Percentiles rank a stretch among this genome's conserved stretches.
Evolutionary conservation across 768 basidiomycete genomes (phyloP).

Genomic region (Strobilomyces confusus): DNA sequence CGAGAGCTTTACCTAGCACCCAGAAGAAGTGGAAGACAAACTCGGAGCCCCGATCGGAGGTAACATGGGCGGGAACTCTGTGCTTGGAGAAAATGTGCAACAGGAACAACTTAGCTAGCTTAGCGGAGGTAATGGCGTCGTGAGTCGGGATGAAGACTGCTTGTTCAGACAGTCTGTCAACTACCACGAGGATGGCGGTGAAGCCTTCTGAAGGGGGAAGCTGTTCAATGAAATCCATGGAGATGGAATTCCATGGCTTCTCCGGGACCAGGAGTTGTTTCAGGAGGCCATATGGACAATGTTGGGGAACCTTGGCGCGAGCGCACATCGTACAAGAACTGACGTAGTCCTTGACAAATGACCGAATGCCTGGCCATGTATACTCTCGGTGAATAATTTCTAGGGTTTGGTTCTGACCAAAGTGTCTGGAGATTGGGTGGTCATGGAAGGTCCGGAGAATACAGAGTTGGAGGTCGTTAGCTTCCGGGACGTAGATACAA

Average conservation of each 20-base stretch:
- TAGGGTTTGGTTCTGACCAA: not conserved
- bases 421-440: not conserved
- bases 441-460: not conserved
- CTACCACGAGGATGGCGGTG: not conserved
- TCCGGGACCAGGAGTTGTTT: not conserved
- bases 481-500: not conserved
- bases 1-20: not conserved
- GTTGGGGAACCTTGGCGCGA: not conserved
- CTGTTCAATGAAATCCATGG: not conserved
- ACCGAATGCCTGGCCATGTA: not conserved
- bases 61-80: not conserved
- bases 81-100: not conserved
- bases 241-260: not conserved
- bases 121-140: not conserved
- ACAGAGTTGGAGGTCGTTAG: not conserved
- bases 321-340: not conserved
- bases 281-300: not conserved
- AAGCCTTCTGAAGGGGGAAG: not conserved
- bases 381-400: not conserved
- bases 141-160: not conserved
- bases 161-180: not conserved
- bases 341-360: not conserved
- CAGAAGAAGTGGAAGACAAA: not conserved
- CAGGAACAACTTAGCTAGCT: not conserved
- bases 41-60: not conserved